phyloP scores from a whole-genome alignment of 108 stramenopile genomes.

The Skeletonema tropicum region DNA sequence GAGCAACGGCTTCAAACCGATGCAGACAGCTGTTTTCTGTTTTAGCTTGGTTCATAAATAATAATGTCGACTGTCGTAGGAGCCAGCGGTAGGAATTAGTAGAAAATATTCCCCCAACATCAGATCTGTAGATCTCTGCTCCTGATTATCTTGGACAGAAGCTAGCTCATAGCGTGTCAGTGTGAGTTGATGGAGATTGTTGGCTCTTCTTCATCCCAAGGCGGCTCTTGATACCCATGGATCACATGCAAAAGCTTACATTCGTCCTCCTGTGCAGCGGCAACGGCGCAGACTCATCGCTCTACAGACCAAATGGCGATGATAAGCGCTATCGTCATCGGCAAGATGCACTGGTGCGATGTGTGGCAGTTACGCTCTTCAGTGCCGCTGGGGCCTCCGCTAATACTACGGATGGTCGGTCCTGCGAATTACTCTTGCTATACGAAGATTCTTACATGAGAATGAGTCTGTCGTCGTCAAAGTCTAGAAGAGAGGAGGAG shows the following conservation, averaged over 20 bases:
- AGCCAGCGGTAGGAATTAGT: too few species aligned
- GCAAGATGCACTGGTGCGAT: slow-evolving; percentile 78
- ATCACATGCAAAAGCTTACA: slow-evolving; percentile 12
- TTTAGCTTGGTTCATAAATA: too few species aligned
- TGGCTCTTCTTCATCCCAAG: too few species aligned
- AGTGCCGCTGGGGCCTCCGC: slow-evolving; percentile 33
- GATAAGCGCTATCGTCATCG: slow-evolving; percentile 76
- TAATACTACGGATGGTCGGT: not conserved
- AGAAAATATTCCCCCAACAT: too few species aligned
- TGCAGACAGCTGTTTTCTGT: too few species aligned
- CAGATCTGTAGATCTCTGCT: too few species aligned
- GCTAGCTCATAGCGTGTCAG: too few species aligned
- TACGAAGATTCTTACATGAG: slow-evolving; percentile 61
- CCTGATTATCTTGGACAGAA: too few species aligned
- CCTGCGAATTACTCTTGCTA: slow-evolving; percentile 57
- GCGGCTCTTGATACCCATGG: not conserved
- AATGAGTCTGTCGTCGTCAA: slow-evolving; percentile 25
- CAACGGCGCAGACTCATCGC: slow-evolving; percentile 57
- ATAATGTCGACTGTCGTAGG: too few species aligned
- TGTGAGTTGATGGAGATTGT: too few species aligned
- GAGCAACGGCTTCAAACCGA: too few species aligned
- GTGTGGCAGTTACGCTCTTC: slow-evolving; percentile 67
- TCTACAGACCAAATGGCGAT: slow-evolving; percentile 70
- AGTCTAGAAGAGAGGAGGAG: not conserved
- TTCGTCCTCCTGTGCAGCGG: slow-evolving; percentile 72